Conservation (phyloP, 1,284 basidiomycete genomes). For the Puccinia triticina region DNA sequence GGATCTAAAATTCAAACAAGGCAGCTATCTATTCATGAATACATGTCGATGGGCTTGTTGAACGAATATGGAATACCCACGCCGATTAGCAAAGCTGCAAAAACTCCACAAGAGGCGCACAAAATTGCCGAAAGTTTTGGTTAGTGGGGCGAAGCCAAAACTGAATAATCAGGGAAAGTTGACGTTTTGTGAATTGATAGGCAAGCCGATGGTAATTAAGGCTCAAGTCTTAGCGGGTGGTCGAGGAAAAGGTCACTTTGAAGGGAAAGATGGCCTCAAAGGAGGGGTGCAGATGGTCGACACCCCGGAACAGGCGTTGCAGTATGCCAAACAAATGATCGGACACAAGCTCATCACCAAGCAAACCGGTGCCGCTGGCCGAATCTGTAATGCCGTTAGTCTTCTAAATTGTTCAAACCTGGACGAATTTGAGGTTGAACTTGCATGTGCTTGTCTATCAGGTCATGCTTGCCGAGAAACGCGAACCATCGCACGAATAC, state of each 20-base stretch:
- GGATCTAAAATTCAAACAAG: constrained; percentile 69
- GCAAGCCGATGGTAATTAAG: constrained; percentile 77
- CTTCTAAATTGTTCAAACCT: not conserved
- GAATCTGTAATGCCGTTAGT: constrained; percentile 86
- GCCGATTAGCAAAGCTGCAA: constrained; percentile 87
- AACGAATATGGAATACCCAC: constrained; percentile 97
- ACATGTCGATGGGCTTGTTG: constrained; percentile 91
- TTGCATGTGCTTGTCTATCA: constrained; percentile 58
- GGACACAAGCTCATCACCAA: constrained; percentile 96
- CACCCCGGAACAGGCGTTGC: constrained; percentile 85
- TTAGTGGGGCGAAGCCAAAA: constrained; percentile 57
- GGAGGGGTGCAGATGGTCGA: constrained; percentile 96
- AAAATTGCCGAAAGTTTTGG: constrained; percentile 85
- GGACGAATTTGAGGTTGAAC: not conserved
- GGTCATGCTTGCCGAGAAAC: constrained; percentile 97
- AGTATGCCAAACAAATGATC: constrained; percentile 89
- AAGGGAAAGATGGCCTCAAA: constrained; percentile 78
- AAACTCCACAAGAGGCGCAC: constrained; percentile 85
- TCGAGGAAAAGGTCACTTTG: constrained; percentile 96
- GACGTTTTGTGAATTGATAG: not conserved
- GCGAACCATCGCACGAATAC: constrained; percentile 93
- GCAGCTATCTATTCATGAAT: constrained; percentile 96
- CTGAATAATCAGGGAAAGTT: constrained; percentile 11
- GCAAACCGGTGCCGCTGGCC: constrained; percentile 90
- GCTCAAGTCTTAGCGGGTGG: constrained; percentile 98